phyloP scores from a whole-genome alignment of 1,139 yeast genomes.

The Lodderomyces parapsilosis region DNA sequence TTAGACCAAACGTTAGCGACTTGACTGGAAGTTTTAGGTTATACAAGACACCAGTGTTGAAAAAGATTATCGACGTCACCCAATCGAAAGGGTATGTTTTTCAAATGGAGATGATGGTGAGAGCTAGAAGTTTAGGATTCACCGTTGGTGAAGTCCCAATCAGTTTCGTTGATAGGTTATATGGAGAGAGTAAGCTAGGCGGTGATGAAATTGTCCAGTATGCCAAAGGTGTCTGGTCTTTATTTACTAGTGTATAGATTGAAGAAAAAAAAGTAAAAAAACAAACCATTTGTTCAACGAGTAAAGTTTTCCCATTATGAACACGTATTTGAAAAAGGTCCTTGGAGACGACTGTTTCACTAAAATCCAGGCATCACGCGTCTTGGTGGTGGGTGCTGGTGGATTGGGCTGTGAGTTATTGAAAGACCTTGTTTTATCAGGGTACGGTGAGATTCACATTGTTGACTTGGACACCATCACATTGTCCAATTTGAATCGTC shows the following conservation, averaged over 20 bases:
- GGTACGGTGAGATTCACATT: slow-evolving; percentile 86
- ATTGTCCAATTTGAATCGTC: slow-evolving; percentile 86
- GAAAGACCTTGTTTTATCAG: slow-evolving; percentile 79
- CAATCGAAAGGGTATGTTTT: slow-evolving; percentile 80
- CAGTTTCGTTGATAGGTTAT: slow-evolving; percentile 74
- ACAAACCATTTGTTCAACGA: no score
- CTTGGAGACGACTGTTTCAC: slow-evolving; percentile 40
- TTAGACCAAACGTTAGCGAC: slow-evolving; percentile 74
- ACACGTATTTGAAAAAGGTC: slow-evolving; percentile 42
- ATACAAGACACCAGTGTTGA: slow-evolving; percentile 69
- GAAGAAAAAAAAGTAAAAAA: neutral
- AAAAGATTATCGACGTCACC: slow-evolving; percentile 66
- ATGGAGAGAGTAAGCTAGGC: slow-evolving; percentile 79
- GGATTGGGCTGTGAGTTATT: slow-evolving; percentile 98
- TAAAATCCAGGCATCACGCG: slow-evolving; percentile 47
- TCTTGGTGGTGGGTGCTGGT: slow-evolving; percentile 94
- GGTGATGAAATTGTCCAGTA: slow-evolving; percentile 82
- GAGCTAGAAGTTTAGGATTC: slow-evolving; percentile 71
- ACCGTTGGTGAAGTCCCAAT: slow-evolving; percentile 81
- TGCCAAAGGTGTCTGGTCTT: slow-evolving; percentile 70
- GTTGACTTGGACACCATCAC: slow-evolving; percentile 96
- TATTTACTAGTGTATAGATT: slow-evolving; percentile 63
- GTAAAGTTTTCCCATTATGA: slow-evolving; percentile 30
- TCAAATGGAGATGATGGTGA: slow-evolving; percentile 90
- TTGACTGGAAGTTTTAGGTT: slow-evolving; percentile 79